These are phyloP conservation scores for Entoloma clypeatum DNA, from an alignment of 1,284 basidiomycete species.

Conservation along the genomic window DNA sequence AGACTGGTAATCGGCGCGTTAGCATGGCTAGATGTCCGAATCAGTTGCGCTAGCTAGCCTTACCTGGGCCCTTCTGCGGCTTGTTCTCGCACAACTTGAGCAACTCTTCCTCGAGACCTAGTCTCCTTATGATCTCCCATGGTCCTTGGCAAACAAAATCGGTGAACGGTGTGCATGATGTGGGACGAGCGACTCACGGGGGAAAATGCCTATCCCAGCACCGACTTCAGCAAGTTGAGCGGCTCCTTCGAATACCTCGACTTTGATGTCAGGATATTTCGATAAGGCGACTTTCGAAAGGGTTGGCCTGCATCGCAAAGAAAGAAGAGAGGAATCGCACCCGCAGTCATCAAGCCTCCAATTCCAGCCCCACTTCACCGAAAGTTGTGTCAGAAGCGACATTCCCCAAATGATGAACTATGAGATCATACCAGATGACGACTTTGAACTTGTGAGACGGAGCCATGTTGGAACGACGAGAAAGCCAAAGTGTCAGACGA, in stretches of 20 bases:
- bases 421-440: slow-evolving; percentile 36
- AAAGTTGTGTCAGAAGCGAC: slow-evolving; percentile 13
- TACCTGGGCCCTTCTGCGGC: slow-evolving; percentile 37
- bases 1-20: slow-evolving; percentile 28
- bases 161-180: no score
- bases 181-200: slow-evolving; percentile 33
- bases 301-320: slow-evolving; percentile 5
- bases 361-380: slow-evolving; percentile 48
- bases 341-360: slow-evolving; percentile 42
- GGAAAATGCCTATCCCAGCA: slow-evolving; percentile 56
- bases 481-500: slow-evolving; percentile 11
- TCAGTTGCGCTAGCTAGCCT: slow-evolving; percentile 3
- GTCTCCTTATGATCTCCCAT: slow-evolving; percentile 44
- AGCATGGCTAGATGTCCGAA: slow-evolving; percentile 1
- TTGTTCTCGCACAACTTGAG: slow-evolving; percentile 36
- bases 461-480: slow-evolving; percentile 21
- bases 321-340: slow-evolving; percentile 17
- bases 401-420: slow-evolving; percentile 7
- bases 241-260: slow-evolving; percentile 52
- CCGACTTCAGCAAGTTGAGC: slow-evolving; percentile 46
- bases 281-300: slow-evolving; percentile 41
- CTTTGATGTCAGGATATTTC: slow-evolving; percentile 45
- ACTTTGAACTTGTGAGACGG: slow-evolving; percentile 33
- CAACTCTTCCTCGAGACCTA: slow-evolving; percentile 48
- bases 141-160: slow-evolving; percentile 24